phyloP scores from a whole-genome alignment of 192 early-diverging fungal species.

The Entomortierella beljakovae region DNA sequence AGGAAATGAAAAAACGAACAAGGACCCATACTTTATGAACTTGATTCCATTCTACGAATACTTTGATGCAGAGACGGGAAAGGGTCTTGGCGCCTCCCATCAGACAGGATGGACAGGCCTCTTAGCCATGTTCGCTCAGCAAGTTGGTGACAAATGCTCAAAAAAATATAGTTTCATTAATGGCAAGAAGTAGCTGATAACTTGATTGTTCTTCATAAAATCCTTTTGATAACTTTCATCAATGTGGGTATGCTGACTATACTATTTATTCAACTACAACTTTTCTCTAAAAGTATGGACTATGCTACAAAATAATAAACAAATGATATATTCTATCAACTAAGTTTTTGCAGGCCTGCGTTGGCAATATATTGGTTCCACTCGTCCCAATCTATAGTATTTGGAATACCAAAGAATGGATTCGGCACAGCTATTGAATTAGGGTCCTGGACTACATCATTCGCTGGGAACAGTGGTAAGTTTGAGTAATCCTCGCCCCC shows the following conservation, averaged over 20 bases:
- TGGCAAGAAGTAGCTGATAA: not conserved
- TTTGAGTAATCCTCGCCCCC: conserved; percentile 26
- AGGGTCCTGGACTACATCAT: conserved; percentile 30
- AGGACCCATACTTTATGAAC: conserved; percentile 60
- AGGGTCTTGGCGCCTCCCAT: conserved; percentile 65
- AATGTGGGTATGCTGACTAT: not conserved
- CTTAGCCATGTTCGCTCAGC: conserved; percentile 54
- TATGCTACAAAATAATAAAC: not conserved
- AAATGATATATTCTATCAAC: not conserved
- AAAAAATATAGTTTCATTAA: not conserved
- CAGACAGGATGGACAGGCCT: conserved; percentile 69
- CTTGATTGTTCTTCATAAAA: not conserved
- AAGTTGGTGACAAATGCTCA: conserved; percentile 40
- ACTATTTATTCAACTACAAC: not conserved
- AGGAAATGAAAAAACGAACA: conserved; percentile 45
- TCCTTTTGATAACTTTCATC: no score
- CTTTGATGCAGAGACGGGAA: conserved; percentile 63
- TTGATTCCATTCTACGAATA: conserved; percentile 64
- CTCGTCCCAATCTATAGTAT: conserved; percentile 53
- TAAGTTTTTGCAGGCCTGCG: conserved; percentile 40
- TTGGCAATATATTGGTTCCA: conserved; percentile 53
- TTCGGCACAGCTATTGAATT: conserved; percentile 36
- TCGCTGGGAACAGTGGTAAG: conserved; percentile 28
- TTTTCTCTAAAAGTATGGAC: conserved; percentile 1
- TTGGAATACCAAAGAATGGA: conserved; percentile 53